phyloP scores from a whole-genome alignment of 2,329 filamentous ascomycete genomes.

The Pestalotiopsis sp. region DNA sequence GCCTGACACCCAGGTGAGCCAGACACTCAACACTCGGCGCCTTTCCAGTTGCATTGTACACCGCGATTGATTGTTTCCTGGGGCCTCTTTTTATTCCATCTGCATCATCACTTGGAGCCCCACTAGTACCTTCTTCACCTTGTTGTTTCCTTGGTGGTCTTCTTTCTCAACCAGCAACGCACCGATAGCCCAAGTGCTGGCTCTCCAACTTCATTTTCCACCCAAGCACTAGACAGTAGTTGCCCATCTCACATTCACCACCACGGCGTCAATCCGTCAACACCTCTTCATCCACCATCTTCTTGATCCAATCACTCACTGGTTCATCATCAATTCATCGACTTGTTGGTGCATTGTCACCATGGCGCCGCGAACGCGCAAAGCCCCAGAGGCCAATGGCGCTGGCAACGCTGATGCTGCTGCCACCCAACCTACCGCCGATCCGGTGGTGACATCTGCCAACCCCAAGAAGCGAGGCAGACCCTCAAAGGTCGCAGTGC shows the following conservation, averaged over 20 bases:
- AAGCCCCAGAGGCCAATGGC: constrained; percentile 17
- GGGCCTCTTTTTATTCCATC: background rate
- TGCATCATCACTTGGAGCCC: background rate
- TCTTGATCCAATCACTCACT: background rate
- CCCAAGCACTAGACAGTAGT: background rate
- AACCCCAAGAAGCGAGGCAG: constrained; percentile 31
- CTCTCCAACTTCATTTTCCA: background rate
- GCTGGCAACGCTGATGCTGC: background rate
- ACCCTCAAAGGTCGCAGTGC: constrained; percentile 25
- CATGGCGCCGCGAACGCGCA: constrained; percentile 29
- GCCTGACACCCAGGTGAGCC: background rate
- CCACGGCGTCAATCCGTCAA: background rate
- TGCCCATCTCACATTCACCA: background rate
- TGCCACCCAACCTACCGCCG: background rate
- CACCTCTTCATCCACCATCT: background rate
- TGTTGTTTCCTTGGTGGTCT: background rate
- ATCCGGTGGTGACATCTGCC: constrained; percentile 3
- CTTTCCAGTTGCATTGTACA: background rate
- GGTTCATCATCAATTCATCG: background rate
- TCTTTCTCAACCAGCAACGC: background rate
- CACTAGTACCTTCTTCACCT: background rate
- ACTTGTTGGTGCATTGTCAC: background rate
- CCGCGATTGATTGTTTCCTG: background rate
- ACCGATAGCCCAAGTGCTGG: too few species aligned
- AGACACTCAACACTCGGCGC: background rate